phyloP scores from a whole-genome alignment of 2,329 filamentous ascomycete genomes.

The Aspergillus sp. region DNA sequence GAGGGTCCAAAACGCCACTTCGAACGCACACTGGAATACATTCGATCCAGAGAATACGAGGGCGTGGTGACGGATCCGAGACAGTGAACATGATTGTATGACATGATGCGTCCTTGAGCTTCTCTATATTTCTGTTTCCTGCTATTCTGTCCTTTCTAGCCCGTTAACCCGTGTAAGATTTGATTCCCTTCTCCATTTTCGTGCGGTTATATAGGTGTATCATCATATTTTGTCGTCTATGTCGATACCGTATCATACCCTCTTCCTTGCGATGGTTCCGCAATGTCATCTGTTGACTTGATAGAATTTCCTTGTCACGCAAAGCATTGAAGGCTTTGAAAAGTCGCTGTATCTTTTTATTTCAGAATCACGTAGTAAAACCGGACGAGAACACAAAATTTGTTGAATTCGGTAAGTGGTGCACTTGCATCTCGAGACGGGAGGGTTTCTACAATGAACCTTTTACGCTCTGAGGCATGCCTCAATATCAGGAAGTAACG shows the following conservation, averaged over 20 bases:
- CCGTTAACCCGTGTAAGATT: neutral
- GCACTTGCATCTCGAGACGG: neutral
- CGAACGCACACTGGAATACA: constrained; percentile 90
- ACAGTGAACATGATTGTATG: constrained; percentile 28
- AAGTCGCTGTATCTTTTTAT: neutral
- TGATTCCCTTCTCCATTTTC: constrained; percentile 9
- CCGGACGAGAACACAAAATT: neutral
- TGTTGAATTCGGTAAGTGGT: neutral
- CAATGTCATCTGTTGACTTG: constrained; percentile 1
- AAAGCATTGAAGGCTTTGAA: no score
- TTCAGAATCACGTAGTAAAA: neutral
- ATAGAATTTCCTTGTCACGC: constrained; percentile 4
- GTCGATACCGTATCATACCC: constrained; percentile 22
- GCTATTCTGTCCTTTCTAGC: constrained; percentile 5
- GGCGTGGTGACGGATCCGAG: constrained; percentile 74
- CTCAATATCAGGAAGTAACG: neutral
- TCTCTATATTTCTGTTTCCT: constrained; percentile 8
- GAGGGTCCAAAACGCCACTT: constrained; percentile 94
- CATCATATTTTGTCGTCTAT: constrained; percentile 17
- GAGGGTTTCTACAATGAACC: neutral
- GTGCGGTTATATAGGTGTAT: constrained; percentile 29
- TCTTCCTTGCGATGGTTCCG: constrained; percentile 1
- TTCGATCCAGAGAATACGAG: constrained; percentile 86
- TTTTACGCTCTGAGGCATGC: neutral
- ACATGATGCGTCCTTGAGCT: constrained; percentile 1